A percentile compares a stretch with the other conserved stretches of the same genome.
Evolutionary conservation across 2,329 filamentous ascomycete genomes (phyloP).

Genomic region (Fusarium sp.): DNA sequence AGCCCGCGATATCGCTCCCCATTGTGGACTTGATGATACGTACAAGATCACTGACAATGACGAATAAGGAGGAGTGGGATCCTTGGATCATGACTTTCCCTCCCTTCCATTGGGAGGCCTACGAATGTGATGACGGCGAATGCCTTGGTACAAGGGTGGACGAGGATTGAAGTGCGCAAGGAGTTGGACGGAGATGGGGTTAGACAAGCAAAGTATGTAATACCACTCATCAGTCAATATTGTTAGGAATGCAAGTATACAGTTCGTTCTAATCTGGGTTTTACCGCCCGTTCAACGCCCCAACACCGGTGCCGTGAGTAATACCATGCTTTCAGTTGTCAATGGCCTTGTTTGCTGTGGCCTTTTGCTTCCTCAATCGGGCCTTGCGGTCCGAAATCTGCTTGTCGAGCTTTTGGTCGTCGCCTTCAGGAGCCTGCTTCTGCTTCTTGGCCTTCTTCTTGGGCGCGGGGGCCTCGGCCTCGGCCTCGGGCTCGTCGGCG

Average conservation of each 20-base stretch:
- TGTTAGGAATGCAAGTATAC: slow-evolving; percentile 37
- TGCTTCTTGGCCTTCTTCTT: slow-evolving; percentile 55
- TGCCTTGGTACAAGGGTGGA: not conserved
- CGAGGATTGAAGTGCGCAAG: not conserved
- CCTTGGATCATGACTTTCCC: no score
- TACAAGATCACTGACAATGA: no score
- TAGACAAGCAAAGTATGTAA: slow-evolving; percentile 35
- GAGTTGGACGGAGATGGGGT: slow-evolving; percentile 1
- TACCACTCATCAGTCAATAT: slow-evolving; percentile 35
- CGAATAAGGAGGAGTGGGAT: no score
- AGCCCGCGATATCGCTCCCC: no score
- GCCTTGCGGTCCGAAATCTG: slow-evolving; percentile 70
- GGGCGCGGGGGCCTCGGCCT: slow-evolving; percentile 56
- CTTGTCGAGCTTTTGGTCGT: slow-evolving; percentile 66
- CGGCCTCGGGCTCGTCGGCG: slow-evolving; percentile 60
- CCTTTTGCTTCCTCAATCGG: slow-evolving; percentile 69
- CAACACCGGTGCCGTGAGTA: slow-evolving; percentile 49
- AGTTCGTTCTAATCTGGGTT: slow-evolving; percentile 39
- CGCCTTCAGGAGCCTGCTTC: slow-evolving; percentile 54
- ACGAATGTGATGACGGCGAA: not conserved
- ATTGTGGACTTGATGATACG: no score
- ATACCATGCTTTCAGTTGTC: slow-evolving; percentile 54
- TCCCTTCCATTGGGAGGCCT: not conserved
- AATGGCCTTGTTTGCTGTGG: slow-evolving; percentile 63
- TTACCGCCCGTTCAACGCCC: slow-evolving; percentile 47